Base-by-base conservation (phyloP, 2,329 filamentous ascomycete genomes). In the Pyrenophora tritici-repentis region DNA sequence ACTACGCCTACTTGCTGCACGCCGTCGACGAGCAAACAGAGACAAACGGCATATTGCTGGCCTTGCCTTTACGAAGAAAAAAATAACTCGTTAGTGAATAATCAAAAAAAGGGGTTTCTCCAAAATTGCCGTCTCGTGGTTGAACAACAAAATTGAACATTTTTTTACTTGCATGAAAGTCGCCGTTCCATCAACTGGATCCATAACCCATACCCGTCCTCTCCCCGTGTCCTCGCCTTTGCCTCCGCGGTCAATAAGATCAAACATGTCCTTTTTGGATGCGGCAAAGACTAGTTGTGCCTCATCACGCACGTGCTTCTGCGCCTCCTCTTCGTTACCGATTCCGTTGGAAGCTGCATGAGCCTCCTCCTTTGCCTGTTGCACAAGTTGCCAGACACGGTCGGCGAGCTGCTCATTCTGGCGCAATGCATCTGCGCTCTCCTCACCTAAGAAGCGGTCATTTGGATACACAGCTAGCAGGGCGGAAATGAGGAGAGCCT, bases 111-210 rank as follows among this genome's bases (percentile, higher is more conserved):
- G 10, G 10, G 10, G 10, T 2, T 26, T 26, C 8, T 7, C 8
- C 9, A 3, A 7, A 7, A 26, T 26, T 26, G 24, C 6, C 9
- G 7, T 26, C 24, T 26, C 24, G 4, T 6, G 24, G 24, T 29
- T 3, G 12, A 29, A 10, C 9, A 29, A 29, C 26, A 29, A 9
- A 12, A 29, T 29, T 29, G 26, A 29, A 29, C 10, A 29, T 10
- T 29, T 10, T 10, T 29, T 29, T 29, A 29, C 26, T 29, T 29
- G 73, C 57, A 87, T 79, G 51, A 86, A 87, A 0, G 83, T 82
- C 13, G 80, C 81, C 1, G 85, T 87, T 24, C 85, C 85, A 58
- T 87, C 85, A 6, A 87, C 81, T 0, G 85, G 85, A 62, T 87
- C 85, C 65, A 87, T 79, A 24, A 84, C 79, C 85, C 85, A 87